Evolutionary conservation across 139 green algal species (phyloP), one percentile per base, ranked within the genome.

Genomic region (Picochlorum sp.): DNA sequence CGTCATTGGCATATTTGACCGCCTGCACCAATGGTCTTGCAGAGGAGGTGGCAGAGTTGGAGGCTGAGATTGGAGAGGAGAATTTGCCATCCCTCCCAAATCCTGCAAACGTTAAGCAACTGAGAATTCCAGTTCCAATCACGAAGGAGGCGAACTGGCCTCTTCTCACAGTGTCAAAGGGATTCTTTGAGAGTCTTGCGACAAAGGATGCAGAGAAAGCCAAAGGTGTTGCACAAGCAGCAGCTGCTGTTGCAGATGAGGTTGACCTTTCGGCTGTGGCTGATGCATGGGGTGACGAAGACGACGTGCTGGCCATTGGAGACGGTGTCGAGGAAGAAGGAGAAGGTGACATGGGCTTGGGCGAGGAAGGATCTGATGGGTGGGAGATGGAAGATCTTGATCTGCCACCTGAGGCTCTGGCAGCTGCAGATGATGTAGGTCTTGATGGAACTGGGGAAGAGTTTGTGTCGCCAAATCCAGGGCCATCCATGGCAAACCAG

Each of bases 301-400:
- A 90, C 15, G 82, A 85, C 47, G n/a, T 54, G 18, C 47, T 54
- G 11, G n/a, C 16, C 47, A 61, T 94, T 41, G 84, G 85, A 47
- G 82, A 72, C 9, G 77, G 49, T 7, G 34, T 9, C 72, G 70
- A 2, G 68, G 72, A 4, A 13, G 18, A 20, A 9, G 47, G 15
- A 54, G 72, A 30, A 6, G 47, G n/a, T 54, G 47, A 54, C 6
- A 26, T 54, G 47, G 80, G 75, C 75, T 60, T 65, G 49, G 79
- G 81, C n/a, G 75, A 63, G 26, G 86, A 72, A 44, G 81, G 37
- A n/a, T 84, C 90, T 57, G 86, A 79, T 38, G 91, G 91, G 45
- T 98, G 93, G 93, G 93, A 96, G 45, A 97, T 98, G 88, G 91
- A 97, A 74, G 88, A 91, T 50, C 70, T 95, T 54, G 92, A 97